Conservation (phyloP, 139 green algal genomes). For the Chlorella sp. region DNA sequence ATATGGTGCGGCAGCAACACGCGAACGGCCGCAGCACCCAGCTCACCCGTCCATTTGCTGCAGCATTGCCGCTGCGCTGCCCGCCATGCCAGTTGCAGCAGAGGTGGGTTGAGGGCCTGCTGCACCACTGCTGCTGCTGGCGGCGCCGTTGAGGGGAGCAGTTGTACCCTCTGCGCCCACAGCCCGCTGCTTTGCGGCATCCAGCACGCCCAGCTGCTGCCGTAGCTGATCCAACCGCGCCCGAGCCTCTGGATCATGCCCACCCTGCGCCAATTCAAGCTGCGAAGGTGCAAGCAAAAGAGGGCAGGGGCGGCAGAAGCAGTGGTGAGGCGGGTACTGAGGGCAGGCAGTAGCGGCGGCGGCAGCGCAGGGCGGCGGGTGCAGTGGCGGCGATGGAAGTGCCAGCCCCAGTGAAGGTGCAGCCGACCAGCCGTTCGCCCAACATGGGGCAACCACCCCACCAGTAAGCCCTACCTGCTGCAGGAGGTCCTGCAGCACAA, state of each 20-base stretch:
- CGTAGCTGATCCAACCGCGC: neutral
- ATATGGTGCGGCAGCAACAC: neutral
- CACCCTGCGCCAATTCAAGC: constrained; percentile 17
- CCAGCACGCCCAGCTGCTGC: constrained; percentile 7
- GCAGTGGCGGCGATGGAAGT: neutral
- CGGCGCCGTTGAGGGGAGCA: neutral
- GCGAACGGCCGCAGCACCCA: neutral
- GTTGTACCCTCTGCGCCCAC: neutral
- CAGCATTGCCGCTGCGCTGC: neutral
- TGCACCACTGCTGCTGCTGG: neutral
- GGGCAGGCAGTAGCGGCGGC: neutral
- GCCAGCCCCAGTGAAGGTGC: neutral
- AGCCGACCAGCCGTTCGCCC: neutral
- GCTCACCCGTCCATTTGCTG: constrained; percentile 31
- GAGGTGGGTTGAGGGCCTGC: neutral
- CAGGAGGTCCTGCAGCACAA: neutral
- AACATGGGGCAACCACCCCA: too few relatives aligned
- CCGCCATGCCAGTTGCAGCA: too few relatives aligned
- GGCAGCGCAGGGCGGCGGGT: neutral
- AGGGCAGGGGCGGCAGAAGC: neutral
- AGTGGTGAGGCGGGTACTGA: neutral
- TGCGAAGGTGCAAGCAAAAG: neutral
- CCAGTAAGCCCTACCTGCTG: neutral
- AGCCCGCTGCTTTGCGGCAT: neutral
- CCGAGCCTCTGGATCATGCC: constrained; percentile 8